Percentiles rank a stretch among this genome's conserved stretches.
Conservation (phyloP, 2,329 filamentous ascomycete species). For the Zymoseptoria ardabiliae region DNA sequence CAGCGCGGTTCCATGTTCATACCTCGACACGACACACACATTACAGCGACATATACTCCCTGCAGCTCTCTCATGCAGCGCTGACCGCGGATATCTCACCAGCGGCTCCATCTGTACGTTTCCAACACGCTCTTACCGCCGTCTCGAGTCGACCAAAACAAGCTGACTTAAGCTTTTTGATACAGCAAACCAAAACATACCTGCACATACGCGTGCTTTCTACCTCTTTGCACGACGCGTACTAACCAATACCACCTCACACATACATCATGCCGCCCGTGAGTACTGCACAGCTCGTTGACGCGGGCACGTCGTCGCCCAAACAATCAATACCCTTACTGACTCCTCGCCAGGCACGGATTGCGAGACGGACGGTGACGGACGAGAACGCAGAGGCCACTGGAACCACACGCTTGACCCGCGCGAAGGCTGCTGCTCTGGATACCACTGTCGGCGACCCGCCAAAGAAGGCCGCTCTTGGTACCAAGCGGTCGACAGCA, state of each 20-base stretch:
- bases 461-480: constrained; percentile 41
- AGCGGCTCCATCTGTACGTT: constrained; percentile 7
- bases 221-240: constrained; percentile 11
- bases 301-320: background rate
- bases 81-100: constrained; percentile 14
- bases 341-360: constrained; percentile 54
- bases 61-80: constrained; percentile 15
- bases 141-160: constrained; percentile 13
- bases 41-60: constrained; percentile 16
- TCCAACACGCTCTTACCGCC: constrained; percentile 5
- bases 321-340: constrained; percentile 22
- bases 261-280: constrained; percentile 32
- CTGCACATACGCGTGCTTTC: constrained; percentile 17
- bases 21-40: constrained; percentile 16
- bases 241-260: constrained; percentile 7
- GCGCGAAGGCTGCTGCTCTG: constrained; percentile 73
- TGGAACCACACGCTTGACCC: constrained; percentile 73
- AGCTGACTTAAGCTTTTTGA: constrained; percentile 22
- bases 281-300: constrained; percentile 15
- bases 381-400: constrained; percentile 84
- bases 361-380: constrained; percentile 66
- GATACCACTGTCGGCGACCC: constrained; percentile 51
- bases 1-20: constrained; percentile 27
- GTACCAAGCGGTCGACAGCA: constrained; percentile 38
- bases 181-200: constrained; percentile 17